Evolutionary conservation across 2,329 filamentous ascomycete species (phyloP).

Genomic region (Zalaria obscura): DNA sequence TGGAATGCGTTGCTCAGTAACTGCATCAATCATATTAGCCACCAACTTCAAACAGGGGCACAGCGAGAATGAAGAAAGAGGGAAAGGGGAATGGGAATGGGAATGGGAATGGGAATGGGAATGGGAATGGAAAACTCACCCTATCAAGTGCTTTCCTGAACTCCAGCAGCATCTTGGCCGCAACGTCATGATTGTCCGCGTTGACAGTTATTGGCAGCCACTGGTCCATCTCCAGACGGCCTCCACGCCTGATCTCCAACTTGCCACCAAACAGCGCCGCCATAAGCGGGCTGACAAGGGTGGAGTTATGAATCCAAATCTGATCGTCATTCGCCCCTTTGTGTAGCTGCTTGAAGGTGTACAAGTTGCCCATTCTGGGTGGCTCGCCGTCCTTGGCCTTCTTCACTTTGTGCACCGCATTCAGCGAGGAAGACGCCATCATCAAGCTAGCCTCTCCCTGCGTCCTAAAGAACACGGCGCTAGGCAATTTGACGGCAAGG

Average conservation of each 20-base stretch:
- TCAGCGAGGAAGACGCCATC: slow-evolving; percentile 16
- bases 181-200: slow-evolving; percentile 7
- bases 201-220: slow-evolving; percentile 21
- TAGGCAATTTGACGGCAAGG: slow-evolving; percentile 19
- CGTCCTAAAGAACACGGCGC: slow-evolving; percentile 13
- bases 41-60: not conserved
- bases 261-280: slow-evolving; percentile 17
- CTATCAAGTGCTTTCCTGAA: slow-evolving; percentile 21
- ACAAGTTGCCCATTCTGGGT: slow-evolving; percentile 6
- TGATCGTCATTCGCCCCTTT: slow-evolving; percentile 6
- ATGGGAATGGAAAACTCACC: slow-evolving; percentile 4
- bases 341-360: slow-evolving; percentile 4
- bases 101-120: not conserved
- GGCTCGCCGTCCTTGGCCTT: slow-evolving; percentile 5
- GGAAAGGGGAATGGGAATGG: not conserved
- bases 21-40: not conserved
- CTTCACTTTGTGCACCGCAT: slow-evolving; percentile 5
- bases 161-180: slow-evolving; percentile 17
- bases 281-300: slow-evolving; percentile 13
- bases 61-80: no score
- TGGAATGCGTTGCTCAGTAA: slow-evolving; percentile 13
- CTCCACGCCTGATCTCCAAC: slow-evolving; percentile 9
- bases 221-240: slow-evolving; percentile 18
- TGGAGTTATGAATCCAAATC: slow-evolving; percentile 14
- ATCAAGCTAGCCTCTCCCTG: slow-evolving; percentile 11